Conservation (phyloP, 805 yeast genomes). For the Helenozyma baotianmanensis region DNA sequence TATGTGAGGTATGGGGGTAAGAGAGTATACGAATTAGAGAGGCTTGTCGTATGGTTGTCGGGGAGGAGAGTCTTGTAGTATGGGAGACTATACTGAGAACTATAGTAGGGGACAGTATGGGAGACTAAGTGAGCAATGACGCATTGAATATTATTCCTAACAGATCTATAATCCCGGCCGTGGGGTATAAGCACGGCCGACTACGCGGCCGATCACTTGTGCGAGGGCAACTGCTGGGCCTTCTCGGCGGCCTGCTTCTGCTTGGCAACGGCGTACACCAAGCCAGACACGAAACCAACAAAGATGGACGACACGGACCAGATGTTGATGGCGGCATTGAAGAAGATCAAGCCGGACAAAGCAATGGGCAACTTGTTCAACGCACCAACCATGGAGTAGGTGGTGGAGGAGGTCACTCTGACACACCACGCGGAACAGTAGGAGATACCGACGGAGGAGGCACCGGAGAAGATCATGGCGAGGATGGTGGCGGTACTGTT, state of each 20-base stretch:
- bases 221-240: conserved; percentile 28
- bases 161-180: no score
- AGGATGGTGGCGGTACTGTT: conserved; percentile 64
- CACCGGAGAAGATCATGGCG: conserved; percentile 89
- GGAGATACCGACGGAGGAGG: conserved; percentile 93
- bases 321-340: conserved; percentile 92
- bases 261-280: conserved; percentile 93
- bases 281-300: conserved; percentile 92
- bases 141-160: no score
- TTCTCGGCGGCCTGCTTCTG: conserved; percentile 69
- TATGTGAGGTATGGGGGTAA: no score
- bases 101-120: no score
- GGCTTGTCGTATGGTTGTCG: no score
- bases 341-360: conserved; percentile 87
- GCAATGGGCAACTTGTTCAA: conserved; percentile 97
- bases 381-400: conserved; percentile 99
- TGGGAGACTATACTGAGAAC: no score
- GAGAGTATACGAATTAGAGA: no score
- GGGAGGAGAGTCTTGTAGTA: no score
- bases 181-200: neutral
- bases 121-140: no score
- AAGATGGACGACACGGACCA: conserved; percentile 86
- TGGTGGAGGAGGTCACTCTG: conserved; percentile 96
- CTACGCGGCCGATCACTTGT: conserved; percentile 8
- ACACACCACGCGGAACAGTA: conserved; percentile 99